These are phyloP conservation scores for Cronartium quercuum DNA, from an alignment of 1,284 basidiomycete genomes.

Conservation along the genomic window DNA sequence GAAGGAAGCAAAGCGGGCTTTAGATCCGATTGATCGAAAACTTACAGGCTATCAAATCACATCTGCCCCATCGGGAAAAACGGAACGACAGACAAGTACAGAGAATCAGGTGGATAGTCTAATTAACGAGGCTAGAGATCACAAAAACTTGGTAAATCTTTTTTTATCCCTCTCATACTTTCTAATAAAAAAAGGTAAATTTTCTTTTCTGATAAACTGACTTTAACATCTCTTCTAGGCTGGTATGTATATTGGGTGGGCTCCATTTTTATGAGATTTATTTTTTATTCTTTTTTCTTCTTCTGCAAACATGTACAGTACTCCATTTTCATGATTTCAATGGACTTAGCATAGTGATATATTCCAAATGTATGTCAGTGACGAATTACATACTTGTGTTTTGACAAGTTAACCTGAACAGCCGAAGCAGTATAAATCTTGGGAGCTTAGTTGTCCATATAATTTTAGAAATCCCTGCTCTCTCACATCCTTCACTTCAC, in stretches of 20 bases:
- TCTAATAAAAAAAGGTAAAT: background rate
- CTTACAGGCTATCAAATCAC: conserved; percentile 63
- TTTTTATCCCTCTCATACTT: background rate
- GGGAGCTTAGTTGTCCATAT: no score
- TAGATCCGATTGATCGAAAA: conserved; percentile 75
- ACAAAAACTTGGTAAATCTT: conserved; percentile 63
- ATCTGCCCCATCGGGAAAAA: conserved; percentile 47
- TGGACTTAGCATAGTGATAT: no score
- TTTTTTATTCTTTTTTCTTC: background rate
- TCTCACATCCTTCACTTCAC: no score
- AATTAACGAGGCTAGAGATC: conserved; percentile 75
- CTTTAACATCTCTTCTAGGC: conserved; percentile 46
- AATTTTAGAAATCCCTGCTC: no score
- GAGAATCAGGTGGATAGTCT: conserved; percentile 81
- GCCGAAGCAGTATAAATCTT: no score
- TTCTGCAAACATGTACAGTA: no score
- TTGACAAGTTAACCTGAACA: no score
- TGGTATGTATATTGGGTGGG: conserved; percentile 66
- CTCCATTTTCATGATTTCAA: no score
- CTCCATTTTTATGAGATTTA: conserved; percentile 59
- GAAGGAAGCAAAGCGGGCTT: conserved; percentile 55
- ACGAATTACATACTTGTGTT: no score
- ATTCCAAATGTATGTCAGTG: no score
- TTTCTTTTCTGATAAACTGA: conserved; percentile 65
- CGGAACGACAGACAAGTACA: conserved; percentile 64